Conservation (phyloP, 2,329 filamentous ascomycete species). For the Beauveria varroae region DNA sequence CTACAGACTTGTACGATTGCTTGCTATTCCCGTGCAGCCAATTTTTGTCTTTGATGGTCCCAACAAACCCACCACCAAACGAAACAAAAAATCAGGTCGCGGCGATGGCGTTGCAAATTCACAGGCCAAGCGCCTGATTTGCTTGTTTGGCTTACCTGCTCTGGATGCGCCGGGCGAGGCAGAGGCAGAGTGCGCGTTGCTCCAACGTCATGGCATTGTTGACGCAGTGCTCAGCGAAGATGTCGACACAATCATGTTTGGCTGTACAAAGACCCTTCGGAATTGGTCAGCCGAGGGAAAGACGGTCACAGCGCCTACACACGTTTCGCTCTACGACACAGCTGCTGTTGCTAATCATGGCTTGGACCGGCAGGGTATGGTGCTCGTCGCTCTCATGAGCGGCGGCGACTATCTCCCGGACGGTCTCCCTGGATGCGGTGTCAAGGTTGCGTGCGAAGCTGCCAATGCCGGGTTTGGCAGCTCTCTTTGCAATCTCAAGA, state of each 20-base stretch:
- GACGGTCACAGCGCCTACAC: conserved; percentile 65
- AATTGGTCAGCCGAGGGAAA: conserved; percentile 74
- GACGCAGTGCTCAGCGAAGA: conserved; percentile 95
- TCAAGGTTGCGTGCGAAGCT: conserved; percentile 83
- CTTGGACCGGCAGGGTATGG: conserved; percentile 81
- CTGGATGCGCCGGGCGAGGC: conserved; percentile 92
- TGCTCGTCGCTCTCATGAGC: conserved; percentile 88
- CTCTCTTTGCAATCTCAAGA: conserved; percentile 59
- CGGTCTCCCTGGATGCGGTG: conserved; percentile 79
- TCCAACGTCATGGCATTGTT: conserved; percentile 75
- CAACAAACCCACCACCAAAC: conserved; percentile 78
- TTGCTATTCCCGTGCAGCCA: conserved; percentile 71
- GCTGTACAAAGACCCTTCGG: conserved; percentile 68
- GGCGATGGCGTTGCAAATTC: conserved; percentile 62
- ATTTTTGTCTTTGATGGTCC: conserved; percentile 88
- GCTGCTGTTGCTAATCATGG: conserved; percentile 49
- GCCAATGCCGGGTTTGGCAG: conserved; percentile 80
- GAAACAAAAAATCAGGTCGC: conserved; percentile 66
- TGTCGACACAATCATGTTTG: conserved; percentile 97
- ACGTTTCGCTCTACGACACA: conserved; percentile 74
- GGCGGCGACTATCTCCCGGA: conserved; percentile 90
- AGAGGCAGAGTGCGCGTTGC: conserved; percentile 86
- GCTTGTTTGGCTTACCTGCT: conserved; percentile 73
- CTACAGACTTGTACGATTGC: conserved; percentile 74
- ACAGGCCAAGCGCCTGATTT: conserved; percentile 75